Percentiles rank a stretch among this genome's conserved stretches.
Evolutionary conservation across 2,329 filamentous ascomycete genomes (phyloP).

Genomic region (Mycogone perniciosa): DNA sequence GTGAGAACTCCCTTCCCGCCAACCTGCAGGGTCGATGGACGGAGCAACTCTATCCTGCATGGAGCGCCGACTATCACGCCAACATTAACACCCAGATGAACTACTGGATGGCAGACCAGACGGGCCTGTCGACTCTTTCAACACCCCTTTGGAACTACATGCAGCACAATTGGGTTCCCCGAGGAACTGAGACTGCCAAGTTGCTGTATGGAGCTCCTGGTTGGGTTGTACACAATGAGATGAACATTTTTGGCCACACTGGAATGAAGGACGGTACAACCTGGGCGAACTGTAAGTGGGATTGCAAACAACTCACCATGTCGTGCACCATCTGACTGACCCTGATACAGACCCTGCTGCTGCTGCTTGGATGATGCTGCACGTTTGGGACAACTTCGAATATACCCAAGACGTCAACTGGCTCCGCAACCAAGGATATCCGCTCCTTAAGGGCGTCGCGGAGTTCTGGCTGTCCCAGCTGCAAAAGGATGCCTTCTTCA

Average conservation of each 20-base stretch:
- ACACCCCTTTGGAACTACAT: conserved; percentile 47
- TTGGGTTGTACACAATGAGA: conserved; percentile 51
- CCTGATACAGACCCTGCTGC: conserved; percentile 34
- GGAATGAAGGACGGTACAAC: conserved; percentile 18
- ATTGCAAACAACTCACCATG: not conserved
- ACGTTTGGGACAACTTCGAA: conserved; percentile 51
- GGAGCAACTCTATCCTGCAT: conserved; percentile 30
- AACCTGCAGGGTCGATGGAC: conserved; percentile 54
- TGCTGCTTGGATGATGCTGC: conserved; percentile 54
- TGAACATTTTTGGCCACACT: conserved; percentile 54
- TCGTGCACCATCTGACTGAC: not conserved
- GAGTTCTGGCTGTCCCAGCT: conserved; percentile 52
- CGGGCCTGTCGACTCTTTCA: conserved; percentile 41
- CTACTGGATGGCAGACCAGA: conserved; percentile 50
- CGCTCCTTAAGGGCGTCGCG: conserved; percentile 45
- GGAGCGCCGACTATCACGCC: conserved; percentile 51
- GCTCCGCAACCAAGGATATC: conserved; percentile 43
- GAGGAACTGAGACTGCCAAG: conserved; percentile 46
- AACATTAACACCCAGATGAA: conserved; percentile 60
- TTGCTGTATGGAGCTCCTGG: conserved; percentile 48
- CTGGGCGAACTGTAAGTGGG: conserved; percentile 27
- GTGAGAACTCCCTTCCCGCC: conserved; percentile 44
- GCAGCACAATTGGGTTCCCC: conserved; percentile 44
- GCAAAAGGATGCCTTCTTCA: conserved; percentile 41
- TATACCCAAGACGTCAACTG: conserved; percentile 44